Evolutionary conservation across 2,329 filamentous ascomycete species (phyloP), one percentile per base, ranked within the genome.

Genomic region (Diaporthe sp.): DNA sequence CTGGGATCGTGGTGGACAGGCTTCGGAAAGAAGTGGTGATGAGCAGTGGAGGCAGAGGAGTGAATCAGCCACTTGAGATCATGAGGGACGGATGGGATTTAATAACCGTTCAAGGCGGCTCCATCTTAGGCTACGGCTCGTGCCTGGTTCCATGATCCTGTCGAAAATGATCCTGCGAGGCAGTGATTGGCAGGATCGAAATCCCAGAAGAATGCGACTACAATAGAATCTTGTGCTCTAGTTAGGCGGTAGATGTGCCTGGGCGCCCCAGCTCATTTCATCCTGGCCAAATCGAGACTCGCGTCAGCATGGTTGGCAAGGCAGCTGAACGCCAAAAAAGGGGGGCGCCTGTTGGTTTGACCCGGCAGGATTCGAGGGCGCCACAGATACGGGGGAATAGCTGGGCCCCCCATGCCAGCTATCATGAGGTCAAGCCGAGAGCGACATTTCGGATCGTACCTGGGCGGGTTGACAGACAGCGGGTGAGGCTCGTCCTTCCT

Each of bases 261-360:
- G 44, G 63, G 44, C 63, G 49, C 20, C 34, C 34, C 49, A 34
- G 37, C 49, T 70, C 65, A 70, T 70, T 70, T 70, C 47, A 42
- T 70, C 65, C 3, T 70, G 65, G 47, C 65, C 65, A 37, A 34
- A 70, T 70, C 65, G 65, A 70, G 65, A 53, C 65, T 70, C 65
- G 65, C 65, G 65, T 55, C 49, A 55, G n/a, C 49, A 37, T 37
- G 63, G 47, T 42, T 55, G 65, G 49, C 65, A 2, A 70, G 65
- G 34, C 65, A 53, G 34, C 65, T 55, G 49, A 31, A 53, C 34
- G 65, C 31, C 22, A 53, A 39, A 70, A 55, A 70, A 55, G 5
- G 17, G 65, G 49, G 34, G 34, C 9, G 7, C 22, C 17, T 39
- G 37, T 39, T 39, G 28, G 28, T 5, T n/a, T 4, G 28, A 10